Evolutionary conservation across 2,329 filamentous ascomycete genomes (phyloP), one percentile per base, ranked within the genome.

Genomic region (Stachybotrys chlorohalonatus): DNA sequence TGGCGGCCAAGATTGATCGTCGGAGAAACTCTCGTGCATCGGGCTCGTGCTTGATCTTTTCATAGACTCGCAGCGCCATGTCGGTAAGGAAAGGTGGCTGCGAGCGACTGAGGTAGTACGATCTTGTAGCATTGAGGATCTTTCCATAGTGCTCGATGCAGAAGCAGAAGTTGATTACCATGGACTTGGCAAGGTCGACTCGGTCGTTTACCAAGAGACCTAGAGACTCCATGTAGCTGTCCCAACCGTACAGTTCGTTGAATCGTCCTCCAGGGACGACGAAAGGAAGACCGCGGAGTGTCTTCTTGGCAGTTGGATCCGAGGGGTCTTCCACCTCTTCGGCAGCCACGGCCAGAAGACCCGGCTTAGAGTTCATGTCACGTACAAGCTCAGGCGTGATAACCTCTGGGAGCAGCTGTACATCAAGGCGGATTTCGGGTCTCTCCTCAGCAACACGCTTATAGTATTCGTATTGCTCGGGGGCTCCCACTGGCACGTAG

Each of bases 181-280:
- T 97, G 52, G 87, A 82, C 75, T 96, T 96, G 61, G 91, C 91
- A 54, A 97, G 75, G 64, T 96, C 85, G 24, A 90, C 84, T 56
- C 89, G 85, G 67, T 94, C 89, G 66, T 93, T 90, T 62, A 90
- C 83, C 56, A 97, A 76, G 56, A 99, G 79, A 16, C 94, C 94
- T 3, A 97, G 78, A 6, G 93, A 94, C 69, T 93, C 90, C 91
- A 99, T 97, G 76, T 97, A 99, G 69, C 91, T 96, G 72, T 99
- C 94, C 94, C 94, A 99, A 50, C 93, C 93, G 68, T 99, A 99
- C 24, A 99, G 74, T 70, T 99, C 94, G 71, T 99, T 99, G 84
- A 99, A 99, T 32, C 94, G 84, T 30, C 94, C 94, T 56, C 94
- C 94, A 0, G 94, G 94, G 3, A 99, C 94, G n/a, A 97, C 91